Evolutionary conservation across 2,329 filamentous ascomycete species (phyloP), one percentile per base, ranked within the genome.

Genomic region (Penicillium sp.): DNA sequence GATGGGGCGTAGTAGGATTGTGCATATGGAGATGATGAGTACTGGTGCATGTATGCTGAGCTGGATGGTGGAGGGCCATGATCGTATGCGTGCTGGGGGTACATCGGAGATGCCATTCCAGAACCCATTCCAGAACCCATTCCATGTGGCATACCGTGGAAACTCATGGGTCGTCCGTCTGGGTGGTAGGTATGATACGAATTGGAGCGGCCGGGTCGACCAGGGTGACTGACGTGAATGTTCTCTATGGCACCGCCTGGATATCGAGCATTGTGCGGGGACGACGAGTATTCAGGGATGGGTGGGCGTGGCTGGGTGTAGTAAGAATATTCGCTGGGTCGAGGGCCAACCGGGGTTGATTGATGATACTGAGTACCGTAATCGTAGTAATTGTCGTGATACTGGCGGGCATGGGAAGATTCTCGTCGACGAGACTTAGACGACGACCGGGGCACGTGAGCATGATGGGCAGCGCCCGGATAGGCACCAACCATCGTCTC

Each of bases 131-230:
- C 71, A 31, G 24, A 26, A 8, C 24, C 8, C 24, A 26, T 26
- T 26, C 24, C 24, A 26, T 69, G 70, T 31, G 65, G 59, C 53
- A 68, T 63, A 10, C 69, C 72, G 57, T 77, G 74, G 55, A 69
- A 76, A 55, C 75, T 77, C 48, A 73, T 54, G 14, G 76, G 75
- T 49, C 74, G 69, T 37, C 61, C 62, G 59, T 65, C 65, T 40
- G 69, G 43, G 56, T 76, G 72, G 42, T 74, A 72, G 24, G 68
- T 62, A 52, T 74, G 69, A 50, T 76, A 74, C n/a, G 73, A 65
- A 55, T 66, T 66, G 22, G 74, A 70, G 34, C 70, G 69, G 57
- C 61, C 58, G 24, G 61, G 53, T 40, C 72, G 72, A 52, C 63
- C 66, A 13, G 57, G 63, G 53, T 64, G 69, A 57, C 45, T 66